Percentiles rank a stretch among this genome's conserved stretches.
These are phyloP conservation scores for Mitragyna speciosa DNA, from an alignment of 257 asterid species.

Conservation along the genomic window DNA sequence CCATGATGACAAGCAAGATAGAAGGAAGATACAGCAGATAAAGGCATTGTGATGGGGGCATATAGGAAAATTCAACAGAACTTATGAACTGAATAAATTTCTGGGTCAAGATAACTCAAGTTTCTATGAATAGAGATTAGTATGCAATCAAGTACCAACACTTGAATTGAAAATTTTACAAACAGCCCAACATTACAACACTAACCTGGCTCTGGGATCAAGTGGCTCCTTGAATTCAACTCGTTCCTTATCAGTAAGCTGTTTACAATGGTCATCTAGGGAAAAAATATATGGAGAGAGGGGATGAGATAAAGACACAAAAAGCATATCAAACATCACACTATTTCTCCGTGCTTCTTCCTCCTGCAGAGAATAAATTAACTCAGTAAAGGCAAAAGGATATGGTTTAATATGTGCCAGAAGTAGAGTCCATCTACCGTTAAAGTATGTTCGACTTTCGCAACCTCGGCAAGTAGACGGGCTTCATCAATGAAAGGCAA, in stretches of 20 bases:
- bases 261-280: constrained; percentile 85
- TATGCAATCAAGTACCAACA: neutral
- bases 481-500: constrained; percentile 91
- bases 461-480: constrained; percentile 89
- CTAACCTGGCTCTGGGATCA: constrained; percentile 92
- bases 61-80: neutral
- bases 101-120: neutral
- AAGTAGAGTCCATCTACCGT: constrained; percentile 42
- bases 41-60: neutral
- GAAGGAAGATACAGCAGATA: neutral
- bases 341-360: constrained; percentile 93
- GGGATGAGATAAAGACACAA: constrained; percentile 75
- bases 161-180: neutral
- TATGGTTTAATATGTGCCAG: neutral
- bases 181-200: constrained; percentile 19
- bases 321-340: constrained; percentile 82
- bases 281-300: constrained; percentile 89
- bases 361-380: constrained; percentile 50
- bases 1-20: neutral
- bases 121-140: neutral
- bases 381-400: constrained; percentile 7
- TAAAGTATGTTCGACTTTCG: constrained; percentile 82
- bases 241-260: constrained; percentile 58
- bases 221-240: constrained; percentile 56
- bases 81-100: neutral